Evolutionary conservation across 306 rosid genomes (phyloP).

Genomic region (Inga laurina): DNA sequence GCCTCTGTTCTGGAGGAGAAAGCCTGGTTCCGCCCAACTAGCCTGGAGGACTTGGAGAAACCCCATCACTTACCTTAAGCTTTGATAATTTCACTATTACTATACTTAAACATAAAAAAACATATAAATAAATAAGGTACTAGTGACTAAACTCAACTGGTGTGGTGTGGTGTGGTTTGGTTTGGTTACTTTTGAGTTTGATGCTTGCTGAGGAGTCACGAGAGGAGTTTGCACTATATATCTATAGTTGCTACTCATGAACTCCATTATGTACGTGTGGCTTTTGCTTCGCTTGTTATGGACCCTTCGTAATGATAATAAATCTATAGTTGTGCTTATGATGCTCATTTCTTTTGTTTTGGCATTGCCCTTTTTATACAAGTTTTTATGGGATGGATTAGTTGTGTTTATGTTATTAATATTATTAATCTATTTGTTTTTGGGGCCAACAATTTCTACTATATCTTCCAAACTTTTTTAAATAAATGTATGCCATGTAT

Average conservation of each 20-base stretch:
- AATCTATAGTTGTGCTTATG: slow-evolving; percentile 20
- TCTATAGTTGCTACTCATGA: slow-evolving; percentile 12
- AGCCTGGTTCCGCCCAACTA: slow-evolving; percentile 91
- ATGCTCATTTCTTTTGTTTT: not conserved
- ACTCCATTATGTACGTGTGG: not conserved
- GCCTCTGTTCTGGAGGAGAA: slow-evolving; percentile 68
- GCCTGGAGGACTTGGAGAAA: slow-evolving; percentile 95
- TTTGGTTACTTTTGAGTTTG: not conserved
- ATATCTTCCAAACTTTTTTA: too few species aligned
- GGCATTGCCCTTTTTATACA: not conserved
- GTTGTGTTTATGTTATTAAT: too few species aligned
- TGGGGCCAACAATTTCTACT: not conserved
- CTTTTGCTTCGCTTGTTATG: not conserved
- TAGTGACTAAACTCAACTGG: not conserved
- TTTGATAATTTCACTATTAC: not conserved
- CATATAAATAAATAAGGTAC: not conserved
- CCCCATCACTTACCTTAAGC: slow-evolving; percentile 40
- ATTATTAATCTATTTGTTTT: too few species aligned
- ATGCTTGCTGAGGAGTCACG: slow-evolving; percentile 19
- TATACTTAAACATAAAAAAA: not conserved
- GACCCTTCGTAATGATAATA: slow-evolving; percentile 17
- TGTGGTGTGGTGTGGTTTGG: slow-evolving; percentile 18
- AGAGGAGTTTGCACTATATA: not conserved
- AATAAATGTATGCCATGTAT: too few species aligned
- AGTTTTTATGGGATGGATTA: not conserved